These are phyloP conservation scores for Penicillium glabrum DNA, from an alignment of 2,329 filamentous ascomycete genomes.

Conservation along the genomic window DNA sequence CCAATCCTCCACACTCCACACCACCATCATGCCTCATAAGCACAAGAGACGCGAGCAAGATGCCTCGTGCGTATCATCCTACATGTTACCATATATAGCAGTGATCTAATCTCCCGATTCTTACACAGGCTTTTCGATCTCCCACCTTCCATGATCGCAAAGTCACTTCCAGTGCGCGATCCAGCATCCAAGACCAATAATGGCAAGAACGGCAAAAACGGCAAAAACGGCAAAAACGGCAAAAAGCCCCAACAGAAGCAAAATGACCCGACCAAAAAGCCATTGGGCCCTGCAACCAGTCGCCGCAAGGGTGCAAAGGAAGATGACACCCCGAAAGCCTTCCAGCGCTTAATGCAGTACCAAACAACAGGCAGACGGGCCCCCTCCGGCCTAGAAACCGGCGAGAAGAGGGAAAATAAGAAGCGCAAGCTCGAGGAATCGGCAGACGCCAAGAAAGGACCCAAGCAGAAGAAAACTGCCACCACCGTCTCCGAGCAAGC, in stretches of 20 bases:
- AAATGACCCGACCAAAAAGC: constrained; percentile 34
- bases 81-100: background rate
- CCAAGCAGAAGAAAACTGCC: constrained; percentile 11
- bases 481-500: constrained; percentile 3
- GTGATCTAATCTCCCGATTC: constrained; percentile 6
- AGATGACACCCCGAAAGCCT: constrained; percentile 86
- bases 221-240: constrained; percentile 15
- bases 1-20: constrained; percentile 12
- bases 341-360: constrained; percentile 79
- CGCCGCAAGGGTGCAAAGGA: constrained; percentile 39
- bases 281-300: constrained; percentile 49
- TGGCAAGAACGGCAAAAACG: constrained; percentile 14
- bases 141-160: constrained; percentile 60
- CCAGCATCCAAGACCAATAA: constrained; percentile 36
- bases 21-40: constrained; percentile 70
- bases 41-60: constrained; percentile 65
- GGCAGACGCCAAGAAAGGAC: background rate
- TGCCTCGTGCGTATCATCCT: constrained; percentile 46
- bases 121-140: constrained; percentile 52
- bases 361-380: constrained; percentile 54
- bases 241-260: constrained; percentile 24
- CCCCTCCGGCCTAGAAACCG: constrained; percentile 68
- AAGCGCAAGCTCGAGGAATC: constrained; percentile 48
- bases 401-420: constrained; percentile 39
- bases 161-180: constrained; percentile 58